Percentiles rank a stretch among this genome's conserved stretches.
These are phyloP conservation scores for Beauveria sp. DNA, from an alignment of 2,329 filamentous ascomycete genomes.

Conservation along the genomic window DNA sequence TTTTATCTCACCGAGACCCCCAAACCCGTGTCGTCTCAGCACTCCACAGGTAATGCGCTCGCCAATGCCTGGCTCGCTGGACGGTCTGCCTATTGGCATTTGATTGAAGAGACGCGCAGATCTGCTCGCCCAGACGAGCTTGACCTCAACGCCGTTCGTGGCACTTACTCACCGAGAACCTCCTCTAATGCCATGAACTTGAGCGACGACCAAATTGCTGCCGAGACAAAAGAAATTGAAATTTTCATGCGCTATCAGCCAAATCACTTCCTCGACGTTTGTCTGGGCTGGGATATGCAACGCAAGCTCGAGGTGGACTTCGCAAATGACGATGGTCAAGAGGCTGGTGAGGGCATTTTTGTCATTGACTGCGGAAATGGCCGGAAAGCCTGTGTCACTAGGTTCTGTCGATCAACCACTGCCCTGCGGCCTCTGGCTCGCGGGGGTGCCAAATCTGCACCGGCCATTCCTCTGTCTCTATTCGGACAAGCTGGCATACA, in stretches of 20 bases:
- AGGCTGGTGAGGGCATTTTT: constrained; percentile 69
- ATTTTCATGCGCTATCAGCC: constrained; percentile 65
- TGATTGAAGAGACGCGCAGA: constrained; percentile 71
- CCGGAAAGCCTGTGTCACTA: constrained; percentile 33
- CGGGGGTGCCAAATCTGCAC: neutral
- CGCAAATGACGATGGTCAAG: constrained; percentile 66
- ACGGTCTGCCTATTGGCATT: constrained; percentile 69
- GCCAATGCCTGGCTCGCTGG: constrained; percentile 74
- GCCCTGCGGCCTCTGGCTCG: neutral
- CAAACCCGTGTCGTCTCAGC: constrained; percentile 40
- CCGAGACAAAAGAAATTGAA: constrained; percentile 78
- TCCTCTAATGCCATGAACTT: constrained; percentile 68
- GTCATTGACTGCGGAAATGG: constrained; percentile 64
- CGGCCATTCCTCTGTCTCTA: neutral
- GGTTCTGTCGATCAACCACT: constrained; percentile 32
- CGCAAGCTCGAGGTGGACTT: constrained; percentile 83
- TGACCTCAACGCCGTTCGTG: constrained; percentile 57
- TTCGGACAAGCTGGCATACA: constrained; percentile 3
- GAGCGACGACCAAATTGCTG: constrained; percentile 58
- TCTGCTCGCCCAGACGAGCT: constrained; percentile 64
- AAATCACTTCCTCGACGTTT: constrained; percentile 68
- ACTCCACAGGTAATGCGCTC: constrained; percentile 47
- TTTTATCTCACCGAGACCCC: constrained; percentile 76
- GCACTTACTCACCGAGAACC: constrained; percentile 73
- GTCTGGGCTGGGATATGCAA: constrained; percentile 87